These are phyloP conservation scores for Aspergillus affinis DNA, from an alignment of 495 filamentous ascomycete species.

Conservation along the genomic window DNA sequence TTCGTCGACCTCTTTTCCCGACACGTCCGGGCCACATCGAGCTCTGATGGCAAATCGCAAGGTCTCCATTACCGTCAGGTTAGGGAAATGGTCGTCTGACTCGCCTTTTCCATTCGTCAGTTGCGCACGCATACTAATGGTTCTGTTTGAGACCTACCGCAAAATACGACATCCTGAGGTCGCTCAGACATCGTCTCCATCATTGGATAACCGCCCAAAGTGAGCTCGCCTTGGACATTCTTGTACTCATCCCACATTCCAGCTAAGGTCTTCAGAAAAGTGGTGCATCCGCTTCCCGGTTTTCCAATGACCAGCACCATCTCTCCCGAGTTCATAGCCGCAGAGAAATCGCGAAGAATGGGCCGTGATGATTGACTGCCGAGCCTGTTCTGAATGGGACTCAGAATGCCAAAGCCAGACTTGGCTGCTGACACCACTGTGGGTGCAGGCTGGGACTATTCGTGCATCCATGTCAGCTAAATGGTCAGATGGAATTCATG, in stretches of 20 bases:
- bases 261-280: slow-evolving; percentile 9
- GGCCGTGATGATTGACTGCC: slow-evolving; percentile 1
- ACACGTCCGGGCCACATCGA: slow-evolving; percentile 12
- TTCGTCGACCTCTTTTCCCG: slow-evolving; percentile 59
- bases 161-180: neutral
- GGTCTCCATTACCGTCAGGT: slow-evolving; percentile 60
- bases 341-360: slow-evolving; percentile 6
- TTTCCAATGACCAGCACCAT: slow-evolving; percentile 24
- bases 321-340: slow-evolving; percentile 9
- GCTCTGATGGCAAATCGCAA: slow-evolving; percentile 52
- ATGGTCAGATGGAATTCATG: no score
- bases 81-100: slow-evolving; percentile 63
- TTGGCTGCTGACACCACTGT: no score
- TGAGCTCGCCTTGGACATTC: neutral
- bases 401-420: no score
- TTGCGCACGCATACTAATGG: no score
- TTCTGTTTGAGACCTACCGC: neutral
- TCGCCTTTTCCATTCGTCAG: slow-evolving; percentile 15
- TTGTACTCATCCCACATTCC: slow-evolving; percentile 5
- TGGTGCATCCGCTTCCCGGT: slow-evolving; percentile 25
- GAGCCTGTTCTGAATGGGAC: no score
- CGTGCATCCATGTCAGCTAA: no score
- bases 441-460: no score
- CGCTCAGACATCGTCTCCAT: neutral
- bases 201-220: neutral